Conservation (phyloP, 2,329 filamentous ascomycete genomes). For the Ceratocystis cacaofunesta region DNA sequence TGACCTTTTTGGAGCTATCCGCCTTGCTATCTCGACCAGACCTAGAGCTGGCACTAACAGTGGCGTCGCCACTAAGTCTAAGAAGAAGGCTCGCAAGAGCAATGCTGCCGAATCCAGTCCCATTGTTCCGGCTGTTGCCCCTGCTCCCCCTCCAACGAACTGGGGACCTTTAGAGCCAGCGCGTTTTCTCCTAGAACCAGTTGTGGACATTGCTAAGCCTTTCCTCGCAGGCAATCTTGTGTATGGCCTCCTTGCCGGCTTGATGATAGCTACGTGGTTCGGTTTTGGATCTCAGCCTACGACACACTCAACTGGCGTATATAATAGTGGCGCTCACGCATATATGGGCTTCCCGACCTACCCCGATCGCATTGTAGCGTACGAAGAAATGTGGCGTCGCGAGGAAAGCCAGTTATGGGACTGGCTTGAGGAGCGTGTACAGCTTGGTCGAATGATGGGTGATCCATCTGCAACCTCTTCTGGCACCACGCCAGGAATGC, state of each 20-base stretch:
- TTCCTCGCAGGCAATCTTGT: slow-evolving; percentile 64
- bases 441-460: slow-evolving; percentile 44
- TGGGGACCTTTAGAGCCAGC: slow-evolving; percentile 80
- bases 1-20: slow-evolving; percentile 61
- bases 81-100: slow-evolving; percentile 46
- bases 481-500: slow-evolving; percentile 8
- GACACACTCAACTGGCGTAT: slow-evolving; percentile 23
- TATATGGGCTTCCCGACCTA: slow-evolving; percentile 29
- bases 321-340: slow-evolving; percentile 19
- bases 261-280: slow-evolving; percentile 64
- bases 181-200: slow-evolving; percentile 51
- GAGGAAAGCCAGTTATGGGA: slow-evolving; percentile 86
- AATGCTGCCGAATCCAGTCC: slow-evolving; percentile 30
- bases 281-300: slow-evolving; percentile 38
- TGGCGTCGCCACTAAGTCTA: slow-evolving; percentile 38
- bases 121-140: slow-evolving; percentile 27
- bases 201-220: slow-evolving; percentile 53
- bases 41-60: slow-evolving; percentile 34
- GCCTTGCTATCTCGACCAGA: slow-evolving; percentile 54
- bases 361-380: slow-evolving; percentile 61
- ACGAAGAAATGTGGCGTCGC: slow-evolving; percentile 81
- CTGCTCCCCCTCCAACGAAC: slow-evolving; percentile 30
- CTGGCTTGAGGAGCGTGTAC: slow-evolving; percentile 78
- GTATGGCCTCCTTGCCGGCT: slow-evolving; percentile 56
- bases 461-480: slow-evolving; percentile 26